Evolutionary conservation across 2,329 filamentous ascomycete genomes (phyloP).

Genomic region (Waltergamsia citrina): DNA sequence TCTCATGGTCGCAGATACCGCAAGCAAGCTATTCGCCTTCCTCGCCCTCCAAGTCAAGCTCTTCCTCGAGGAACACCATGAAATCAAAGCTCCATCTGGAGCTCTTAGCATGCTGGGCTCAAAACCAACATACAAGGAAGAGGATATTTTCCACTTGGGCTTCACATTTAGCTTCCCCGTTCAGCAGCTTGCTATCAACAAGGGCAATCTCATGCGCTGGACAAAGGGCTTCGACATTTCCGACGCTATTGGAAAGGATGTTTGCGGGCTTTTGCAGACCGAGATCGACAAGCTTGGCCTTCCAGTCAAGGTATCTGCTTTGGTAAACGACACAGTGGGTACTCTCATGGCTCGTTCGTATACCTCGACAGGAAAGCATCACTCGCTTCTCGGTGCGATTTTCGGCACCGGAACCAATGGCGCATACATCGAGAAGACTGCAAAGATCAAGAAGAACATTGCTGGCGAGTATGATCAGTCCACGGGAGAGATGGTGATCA

Average conservation of each 20-base stretch:
- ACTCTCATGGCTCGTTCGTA: conserved; percentile 98
- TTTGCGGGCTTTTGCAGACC: conserved; percentile 78
- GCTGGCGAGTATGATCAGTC: conserved; percentile 63
- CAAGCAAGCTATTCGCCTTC: conserved; percentile 83
- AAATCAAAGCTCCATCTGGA: conserved; percentile 53
- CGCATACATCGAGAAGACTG: conserved; percentile 88
- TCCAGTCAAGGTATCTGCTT: conserved; percentile 86
- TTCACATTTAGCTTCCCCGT: conserved; percentile 99
- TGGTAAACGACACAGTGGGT: conserved; percentile 96
- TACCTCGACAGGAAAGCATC: conserved; percentile 77
- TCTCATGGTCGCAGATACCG: conserved; percentile 81
- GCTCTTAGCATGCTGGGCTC: conserved; percentile 46
- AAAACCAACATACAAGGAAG: conserved; percentile 57
- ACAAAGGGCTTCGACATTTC: conserved; percentile 97
- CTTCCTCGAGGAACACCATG: conserved; percentile 82
- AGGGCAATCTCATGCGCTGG: conserved; percentile 89
- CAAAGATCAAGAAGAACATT: conserved; percentile 71
- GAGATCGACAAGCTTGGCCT: conserved; percentile 83
- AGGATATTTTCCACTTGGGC: conserved; percentile 85
- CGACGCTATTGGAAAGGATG: conserved; percentile 90
- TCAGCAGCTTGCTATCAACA: conserved; percentile 89
- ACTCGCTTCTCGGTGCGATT: conserved; percentile 87
- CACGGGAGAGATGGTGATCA: conserved; percentile 93
- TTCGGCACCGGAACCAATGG: conserved; percentile 98
- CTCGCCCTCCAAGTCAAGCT: conserved; percentile 84